phyloP scores from a whole-genome alignment of 805 yeast species.

The Trichomonascus vanleenenianus region DNA sequence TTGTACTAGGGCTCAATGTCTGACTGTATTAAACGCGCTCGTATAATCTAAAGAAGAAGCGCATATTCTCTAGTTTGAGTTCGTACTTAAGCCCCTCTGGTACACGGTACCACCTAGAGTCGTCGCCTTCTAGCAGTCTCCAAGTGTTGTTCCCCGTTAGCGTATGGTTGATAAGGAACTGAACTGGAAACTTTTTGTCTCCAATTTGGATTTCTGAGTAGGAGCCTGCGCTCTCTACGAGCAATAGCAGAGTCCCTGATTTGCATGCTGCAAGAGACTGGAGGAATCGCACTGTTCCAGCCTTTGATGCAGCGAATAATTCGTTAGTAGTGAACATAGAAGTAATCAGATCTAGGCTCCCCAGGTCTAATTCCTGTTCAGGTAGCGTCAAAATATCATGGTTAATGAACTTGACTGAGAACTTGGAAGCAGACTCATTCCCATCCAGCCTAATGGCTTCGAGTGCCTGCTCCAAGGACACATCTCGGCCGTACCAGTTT shows the following conservation, averaged over 20 bases:
- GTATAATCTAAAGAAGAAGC: conserved; percentile 74
- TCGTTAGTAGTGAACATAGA: conserved; percentile 83
- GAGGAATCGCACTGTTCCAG: conserved; percentile 52
- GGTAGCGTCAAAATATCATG: conserved; percentile 21
- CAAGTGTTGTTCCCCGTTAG: conserved; percentile 58
- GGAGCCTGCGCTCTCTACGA: conserved; percentile 86
- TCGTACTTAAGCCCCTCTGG: conserved; percentile 47
- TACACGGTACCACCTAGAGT: conserved; percentile 75
- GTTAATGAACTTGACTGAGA: conserved; percentile 11
- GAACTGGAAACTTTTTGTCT: conserved; percentile 70
- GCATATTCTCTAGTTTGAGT: conserved; percentile 76
- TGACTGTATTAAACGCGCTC: conserved; percentile 35
- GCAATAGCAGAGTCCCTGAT: conserved; percentile 51
- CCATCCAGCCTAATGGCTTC: conserved; percentile 1
- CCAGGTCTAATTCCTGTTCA: conserved; percentile 22
- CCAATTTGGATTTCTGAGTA: conserved; percentile 77
- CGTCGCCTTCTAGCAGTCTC: conserved; percentile 58
- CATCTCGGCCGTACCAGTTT: conserved; percentile 38
- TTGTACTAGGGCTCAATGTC: too few species aligned
- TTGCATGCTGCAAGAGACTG: conserved; percentile 48
- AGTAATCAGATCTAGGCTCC: conserved; percentile 47
- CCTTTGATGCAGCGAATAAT: conserved; percentile 60
- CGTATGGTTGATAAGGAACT: conserved; percentile 67
- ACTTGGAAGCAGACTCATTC: conserved; percentile 2
- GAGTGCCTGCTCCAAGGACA: conserved; percentile 2